Evolutionary conservation across 2,329 filamentous ascomycete species (phyloP), one percentile per base, ranked within the genome.

Genomic region (Fusarium kyushuense): DNA sequence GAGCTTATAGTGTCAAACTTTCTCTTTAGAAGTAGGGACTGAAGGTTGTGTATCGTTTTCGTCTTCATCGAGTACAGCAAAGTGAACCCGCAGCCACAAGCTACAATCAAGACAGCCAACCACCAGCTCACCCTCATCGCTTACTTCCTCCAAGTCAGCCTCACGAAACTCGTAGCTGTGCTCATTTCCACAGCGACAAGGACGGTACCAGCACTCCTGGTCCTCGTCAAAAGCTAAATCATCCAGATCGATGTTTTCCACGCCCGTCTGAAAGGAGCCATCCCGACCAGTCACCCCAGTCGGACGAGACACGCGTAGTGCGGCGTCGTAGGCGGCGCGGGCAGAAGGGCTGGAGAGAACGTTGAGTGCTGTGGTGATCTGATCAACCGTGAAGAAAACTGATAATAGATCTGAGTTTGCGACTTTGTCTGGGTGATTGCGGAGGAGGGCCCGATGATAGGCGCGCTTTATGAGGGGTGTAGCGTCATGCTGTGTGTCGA

Each of bases 31-130:
- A 46, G 47, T 54, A 35, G 32, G 53, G 45, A 65, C 19, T 66
- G 43, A 51, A 53, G 43, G 46, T 16, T 54, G 49, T 16, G 19
- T 40, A 21, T 70, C 58, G 32, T 69, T 67, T 12, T 68, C 61
- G 9, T 73, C 76, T 12, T 76, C 78, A 27, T 79, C 84, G 29
- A 87, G 77, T 16, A 89, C 82, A 11, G 85, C 87, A 80, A 90
- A 91, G 51, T 88, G 83, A 36, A 91, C 87, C 57, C 84, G 84
- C 52, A 91, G 76, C 88, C 88, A 91, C 45, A 91, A 79, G 73
- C 89, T 91, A 69, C 89, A 91, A 71, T 90, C 89, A 57, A 82
- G 81, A 72, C 89, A 91, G 13, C 87, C 89, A 40, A 91, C 88
- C 75, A 90, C 82, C 46, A 91, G 76, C 73, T 89, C 87, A 11